phyloP scores from a whole-genome alignment of 257 asterid species.

The Linderniella brevidens region DNA sequence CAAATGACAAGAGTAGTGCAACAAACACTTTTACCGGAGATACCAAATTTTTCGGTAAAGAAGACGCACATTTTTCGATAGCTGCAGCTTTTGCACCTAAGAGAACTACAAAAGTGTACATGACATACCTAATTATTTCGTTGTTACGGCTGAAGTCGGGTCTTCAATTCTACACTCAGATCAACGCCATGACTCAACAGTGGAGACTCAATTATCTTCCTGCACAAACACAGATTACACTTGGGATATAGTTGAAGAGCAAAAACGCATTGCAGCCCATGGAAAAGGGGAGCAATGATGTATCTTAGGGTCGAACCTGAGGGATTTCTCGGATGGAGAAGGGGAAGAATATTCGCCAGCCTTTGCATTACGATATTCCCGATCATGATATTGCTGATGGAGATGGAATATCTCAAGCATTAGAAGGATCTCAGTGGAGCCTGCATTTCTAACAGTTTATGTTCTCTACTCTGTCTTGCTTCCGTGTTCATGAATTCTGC shows the following conservation, averaged over 20 bases:
- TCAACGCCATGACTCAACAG: conserved; percentile 56
- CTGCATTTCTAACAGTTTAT: conserved; percentile 34
- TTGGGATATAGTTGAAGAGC: conserved; percentile 20
- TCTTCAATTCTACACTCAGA: conserved; percentile 54
- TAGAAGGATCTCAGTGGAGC: conserved; percentile 60
- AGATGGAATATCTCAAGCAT: conserved; percentile 27
- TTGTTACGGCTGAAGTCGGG: conserved; percentile 49
- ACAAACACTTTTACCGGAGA: conserved; percentile 71
- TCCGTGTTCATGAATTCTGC: too few relatives aligned
- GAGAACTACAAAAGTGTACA: too few relatives aligned
- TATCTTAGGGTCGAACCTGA: conserved; percentile 34
- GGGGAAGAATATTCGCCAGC: conserved; percentile 14
- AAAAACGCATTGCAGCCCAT: conserved; percentile 23
- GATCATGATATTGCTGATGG: conserved; percentile 21
- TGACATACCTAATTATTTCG: background rate
- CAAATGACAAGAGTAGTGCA: too few relatives aligned
- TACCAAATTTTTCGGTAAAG: conserved; percentile 48
- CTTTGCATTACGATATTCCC: conserved; percentile 28
- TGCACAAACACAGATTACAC: conserved; percentile 15
- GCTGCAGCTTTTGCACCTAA: background rate
- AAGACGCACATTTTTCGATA: background rate
- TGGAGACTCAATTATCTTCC: conserved; percentile 33
- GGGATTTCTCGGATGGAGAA: conserved; percentile 36
- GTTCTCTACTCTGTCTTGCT: too few relatives aligned
- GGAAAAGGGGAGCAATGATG: conserved; percentile 36